Evolutionary conservation across 163 green algal species (phyloP), one percentile per base, ranked within the genome.

Genomic region (Trebouxia gelatinosa): DNA sequence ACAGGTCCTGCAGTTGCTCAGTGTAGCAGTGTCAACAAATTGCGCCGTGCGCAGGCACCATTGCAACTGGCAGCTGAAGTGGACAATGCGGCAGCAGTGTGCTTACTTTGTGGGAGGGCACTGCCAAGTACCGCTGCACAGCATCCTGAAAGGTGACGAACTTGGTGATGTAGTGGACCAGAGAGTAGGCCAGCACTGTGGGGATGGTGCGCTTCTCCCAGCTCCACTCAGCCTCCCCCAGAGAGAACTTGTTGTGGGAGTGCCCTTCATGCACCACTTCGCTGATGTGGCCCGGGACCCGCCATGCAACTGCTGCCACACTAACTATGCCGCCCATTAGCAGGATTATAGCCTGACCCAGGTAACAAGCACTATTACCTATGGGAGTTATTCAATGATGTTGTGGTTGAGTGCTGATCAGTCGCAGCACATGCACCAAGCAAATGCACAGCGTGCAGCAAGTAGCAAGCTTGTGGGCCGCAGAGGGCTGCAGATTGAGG

Each of bases 81-180:
- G n/a, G n/a, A n/a, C n/a, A n/a, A n/a, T n/a, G n/a, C n/a, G n/a
- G n/a, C n/a, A n/a, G 16, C 48, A 58, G 19, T 58, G 37, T 5
- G 23, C 11, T 32, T 34, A 78, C 71, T 50, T 78, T 78, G 29
- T 67, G 46, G 16, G 31, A 54, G 5, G 71, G 71, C 11, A 80
- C 75, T 38, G 62, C 38, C 11, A 80, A 61, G 31, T 80, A 80
- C 5, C 75, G 38, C 61, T 80, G 75, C 5, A 80, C 75, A 31
- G 61, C 62, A 62, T 80, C 58, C 43, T 80, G 75, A 26, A 80
- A 71, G 31, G 74, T 71, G 50, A 78, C 37, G 34, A 78, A 78
- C 32, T 78, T 78, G 71, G 40, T 61, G 7, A 78, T 21, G 32
- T 78, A 78, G 32, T 78, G 71, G 35, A 78, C 71, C 38, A 70